These are phyloP conservation scores for Marchantia paleacea DNA, from an alignment of 225 moss, liverwort and hornwort genomes.

Conservation along the genomic window DNA sequence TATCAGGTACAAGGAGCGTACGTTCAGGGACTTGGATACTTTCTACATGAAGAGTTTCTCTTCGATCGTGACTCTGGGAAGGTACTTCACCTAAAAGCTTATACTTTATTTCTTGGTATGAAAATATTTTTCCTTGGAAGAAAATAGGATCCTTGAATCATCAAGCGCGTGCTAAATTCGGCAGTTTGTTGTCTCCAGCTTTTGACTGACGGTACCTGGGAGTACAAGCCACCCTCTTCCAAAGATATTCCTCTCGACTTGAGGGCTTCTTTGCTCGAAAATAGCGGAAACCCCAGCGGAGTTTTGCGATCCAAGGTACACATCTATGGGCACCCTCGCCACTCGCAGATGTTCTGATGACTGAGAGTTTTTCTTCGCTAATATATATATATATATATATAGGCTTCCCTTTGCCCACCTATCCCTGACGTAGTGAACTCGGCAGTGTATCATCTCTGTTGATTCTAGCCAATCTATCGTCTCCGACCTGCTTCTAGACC, in stretches of 20 bases:
- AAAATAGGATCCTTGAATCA: no score
- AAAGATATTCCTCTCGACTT: slow-evolving; percentile 86
- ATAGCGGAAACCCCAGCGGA: slow-evolving; percentile 68
- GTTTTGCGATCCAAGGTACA: slow-evolving; percentile 77
- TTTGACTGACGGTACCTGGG: slow-evolving; percentile 64
- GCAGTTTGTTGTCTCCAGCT: slow-evolving; percentile 43
- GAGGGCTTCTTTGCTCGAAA: slow-evolving; percentile 56
- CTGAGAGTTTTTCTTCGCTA: no score
- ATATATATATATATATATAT: no score
- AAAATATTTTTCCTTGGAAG: background rate
- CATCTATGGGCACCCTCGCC: background rate
- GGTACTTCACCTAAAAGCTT: slow-evolving; percentile 32
- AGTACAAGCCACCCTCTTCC: slow-evolving; percentile 79
- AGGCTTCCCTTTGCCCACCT: no score
- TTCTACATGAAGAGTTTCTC: slow-evolving; percentile 75
- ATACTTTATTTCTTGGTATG: no score
- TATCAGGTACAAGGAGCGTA: slow-evolving; percentile 83
- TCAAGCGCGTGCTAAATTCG: background rate
- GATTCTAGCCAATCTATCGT: no score
- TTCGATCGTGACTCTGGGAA: slow-evolving; percentile 56
- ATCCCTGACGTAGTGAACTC: no score
- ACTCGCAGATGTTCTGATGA: no score
- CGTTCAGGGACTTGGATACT: slow-evolving; percentile 81
- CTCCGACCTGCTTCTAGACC: background rate
- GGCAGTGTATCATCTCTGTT: no score